Conservation (phyloP, 257 asterid genomes). For the Penstemon eatonii region DNA sequence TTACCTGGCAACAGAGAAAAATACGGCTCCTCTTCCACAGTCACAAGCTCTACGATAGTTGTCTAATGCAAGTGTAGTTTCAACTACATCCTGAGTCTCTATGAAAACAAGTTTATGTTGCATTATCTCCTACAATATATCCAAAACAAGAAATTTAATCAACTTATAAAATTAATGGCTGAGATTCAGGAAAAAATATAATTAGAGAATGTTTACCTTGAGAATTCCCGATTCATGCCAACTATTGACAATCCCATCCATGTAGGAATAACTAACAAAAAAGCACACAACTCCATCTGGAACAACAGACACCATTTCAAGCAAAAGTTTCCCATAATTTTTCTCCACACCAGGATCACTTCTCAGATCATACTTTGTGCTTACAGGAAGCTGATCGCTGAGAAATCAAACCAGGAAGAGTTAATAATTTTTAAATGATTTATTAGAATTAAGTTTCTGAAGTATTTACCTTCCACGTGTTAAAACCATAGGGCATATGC, state of each 20-base stretch:
- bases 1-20: constrained; percentile 98
- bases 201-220: constrained; percentile 50
- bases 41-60: constrained; percentile 98
- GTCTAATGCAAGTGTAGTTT: constrained; percentile 94
- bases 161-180: not conserved
- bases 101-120: constrained; percentile 96
- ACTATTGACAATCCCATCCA: constrained; percentile 97
- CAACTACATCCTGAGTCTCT: constrained; percentile 98
- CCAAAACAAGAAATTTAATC: constrained; percentile 12
- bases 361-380: constrained; percentile 93
- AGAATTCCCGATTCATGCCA: constrained; percentile 97
- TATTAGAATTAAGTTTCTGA: constrained; percentile 15
- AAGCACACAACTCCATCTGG: constrained; percentile 98
- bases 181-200: not conserved
- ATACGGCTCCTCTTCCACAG: constrained; percentile 99
- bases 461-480: constrained; percentile 82
- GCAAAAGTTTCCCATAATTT: constrained; percentile 91
- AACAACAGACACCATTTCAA: constrained; percentile 94
- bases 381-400: constrained; percentile 99
- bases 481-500: constrained; percentile 99
- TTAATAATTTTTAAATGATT: constrained; percentile 18
- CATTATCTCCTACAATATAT: constrained; percentile 85
- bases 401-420: constrained; percentile 13
- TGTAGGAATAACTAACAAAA: constrained; percentile 95
- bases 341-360: constrained; percentile 99